Conservation (phyloP, 192 early-diverging fungal genomes). For the Podila minutissima region DNA sequence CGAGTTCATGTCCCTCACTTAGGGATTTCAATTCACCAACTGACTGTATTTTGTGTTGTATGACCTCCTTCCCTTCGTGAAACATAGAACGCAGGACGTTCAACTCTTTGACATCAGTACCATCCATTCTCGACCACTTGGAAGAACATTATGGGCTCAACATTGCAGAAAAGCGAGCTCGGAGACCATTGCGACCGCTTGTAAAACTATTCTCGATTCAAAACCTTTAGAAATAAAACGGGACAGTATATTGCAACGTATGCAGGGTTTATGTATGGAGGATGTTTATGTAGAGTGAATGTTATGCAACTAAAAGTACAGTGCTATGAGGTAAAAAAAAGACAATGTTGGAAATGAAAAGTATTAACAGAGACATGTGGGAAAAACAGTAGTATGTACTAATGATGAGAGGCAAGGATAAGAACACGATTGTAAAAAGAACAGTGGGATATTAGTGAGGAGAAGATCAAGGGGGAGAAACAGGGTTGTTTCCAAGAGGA, state of each 20-base stretch:
- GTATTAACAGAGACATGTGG: neutral
- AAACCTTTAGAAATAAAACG: neutral
- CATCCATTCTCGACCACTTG: constrained; percentile 85
- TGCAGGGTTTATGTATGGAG: neutral
- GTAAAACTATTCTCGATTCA: neutral
- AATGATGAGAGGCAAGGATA: too few relatives aligned
- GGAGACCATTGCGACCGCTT: neutral
- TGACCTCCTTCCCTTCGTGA: neutral
- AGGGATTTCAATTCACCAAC: neutral
- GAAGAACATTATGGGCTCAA: constrained; percentile 61
- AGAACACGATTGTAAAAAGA: too few relatives aligned
- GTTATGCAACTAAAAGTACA: neutral
- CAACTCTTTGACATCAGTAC: constrained; percentile 80
- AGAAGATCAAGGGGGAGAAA: too few relatives aligned
- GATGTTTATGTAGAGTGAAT: neutral
- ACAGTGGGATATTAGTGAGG: too few relatives aligned
- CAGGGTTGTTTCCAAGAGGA: too few relatives aligned
- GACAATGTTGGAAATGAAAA: too few relatives aligned
- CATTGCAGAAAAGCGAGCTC: constrained; percentile 14
- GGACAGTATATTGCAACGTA: neutral
- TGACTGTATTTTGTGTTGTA: neutral
- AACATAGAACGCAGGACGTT: constrained; percentile 83
- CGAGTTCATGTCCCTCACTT: neutral
- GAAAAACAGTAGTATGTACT: neutral
- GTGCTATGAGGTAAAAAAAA: too few relatives aligned